These are phyloP conservation scores for Lenzites betulinus DNA, from an alignment of 768 basidiomycete genomes.

Conservation along the genomic window DNA sequence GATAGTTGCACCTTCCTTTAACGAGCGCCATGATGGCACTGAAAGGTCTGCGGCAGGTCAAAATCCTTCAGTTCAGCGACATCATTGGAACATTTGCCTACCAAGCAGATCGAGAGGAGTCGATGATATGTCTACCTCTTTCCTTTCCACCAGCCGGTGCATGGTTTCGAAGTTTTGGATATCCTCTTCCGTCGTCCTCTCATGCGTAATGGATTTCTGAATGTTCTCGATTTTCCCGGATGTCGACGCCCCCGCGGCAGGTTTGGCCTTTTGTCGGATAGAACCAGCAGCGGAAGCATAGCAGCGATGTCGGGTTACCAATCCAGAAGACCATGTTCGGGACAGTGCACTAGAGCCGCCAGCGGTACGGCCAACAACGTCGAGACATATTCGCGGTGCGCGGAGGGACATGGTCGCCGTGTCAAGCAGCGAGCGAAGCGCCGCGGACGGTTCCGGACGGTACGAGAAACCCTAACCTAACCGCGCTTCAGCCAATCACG, in stretches of 20 bases:
- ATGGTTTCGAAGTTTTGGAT: constrained; percentile 18
- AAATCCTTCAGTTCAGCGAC: background rate
- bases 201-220: background rate
- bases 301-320: constrained; percentile 17
- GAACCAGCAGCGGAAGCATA: constrained; percentile 9
- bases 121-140: constrained; percentile 11
- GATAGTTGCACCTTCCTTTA: constrained; percentile 18
- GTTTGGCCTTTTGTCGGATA: constrained; percentile 9
- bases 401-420: constrained; percentile 18
- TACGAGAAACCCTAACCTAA: constrained; percentile 1
- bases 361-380: constrained; percentile 7
- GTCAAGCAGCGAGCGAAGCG: constrained; percentile 10
- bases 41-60: constrained; percentile 22
- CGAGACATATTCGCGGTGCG: constrained; percentile 17
- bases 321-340: constrained; percentile 12
- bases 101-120: constrained; percentile 12
- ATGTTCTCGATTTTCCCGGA: constrained; percentile 4
- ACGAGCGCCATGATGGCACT: constrained; percentile 22
- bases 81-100: background rate
- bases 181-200: constrained; percentile 12
- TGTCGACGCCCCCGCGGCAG: constrained; percentile 7
- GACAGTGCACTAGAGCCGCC: constrained; percentile 1
- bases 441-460: background rate
- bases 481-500: constrained; percentile 2
- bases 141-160: constrained; percentile 9